Conservation (phyloP, 805 yeast species). For the Metschnikowia proteae region DNA sequence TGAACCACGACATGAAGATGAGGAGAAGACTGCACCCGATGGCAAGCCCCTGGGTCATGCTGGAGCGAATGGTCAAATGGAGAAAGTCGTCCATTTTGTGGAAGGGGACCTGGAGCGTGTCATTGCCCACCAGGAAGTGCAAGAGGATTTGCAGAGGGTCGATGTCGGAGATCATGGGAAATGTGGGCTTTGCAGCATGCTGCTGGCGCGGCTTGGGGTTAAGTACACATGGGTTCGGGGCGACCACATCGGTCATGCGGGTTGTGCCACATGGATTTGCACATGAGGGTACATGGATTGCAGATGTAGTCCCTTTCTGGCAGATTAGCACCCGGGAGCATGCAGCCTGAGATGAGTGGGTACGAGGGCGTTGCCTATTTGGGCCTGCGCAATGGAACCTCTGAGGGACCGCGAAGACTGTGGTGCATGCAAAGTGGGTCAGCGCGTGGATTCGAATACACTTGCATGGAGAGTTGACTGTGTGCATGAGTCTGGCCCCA, state of each 20-base stretch:
- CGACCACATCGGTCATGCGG: background rate
- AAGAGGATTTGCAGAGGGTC: conserved; percentile 11
- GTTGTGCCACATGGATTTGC: background rate
- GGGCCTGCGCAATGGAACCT: conserved; percentile 3
- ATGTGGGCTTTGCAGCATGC: background rate
- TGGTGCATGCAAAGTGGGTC: background rate
- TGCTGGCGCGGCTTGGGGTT: background rate
- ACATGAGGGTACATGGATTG: background rate
- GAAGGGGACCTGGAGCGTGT: conserved; percentile 8
- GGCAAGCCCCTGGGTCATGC: conserved; percentile 14
- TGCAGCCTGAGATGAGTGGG: conserved; percentile 1
- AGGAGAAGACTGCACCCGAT: conserved; percentile 17
- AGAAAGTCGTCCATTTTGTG: conserved; percentile 8
- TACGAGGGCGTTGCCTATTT: conserved; percentile 4
- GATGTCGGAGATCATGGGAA: conserved; percentile 6
- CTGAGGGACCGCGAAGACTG: background rate
- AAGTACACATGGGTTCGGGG: background rate
- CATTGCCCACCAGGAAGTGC: conserved; percentile 11
- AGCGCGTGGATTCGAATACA: background rate
- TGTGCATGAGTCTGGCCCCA: background rate
- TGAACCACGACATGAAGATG: conserved; percentile 15
- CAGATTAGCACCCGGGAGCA: background rate
- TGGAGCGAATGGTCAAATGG: conserved; percentile 6
- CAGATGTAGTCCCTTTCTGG: background rate
- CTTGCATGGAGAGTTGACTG: background rate